Evolutionary conservation across 768 basidiomycete genomes (phyloP).

Genomic region (Boletus insuetus): DNA sequence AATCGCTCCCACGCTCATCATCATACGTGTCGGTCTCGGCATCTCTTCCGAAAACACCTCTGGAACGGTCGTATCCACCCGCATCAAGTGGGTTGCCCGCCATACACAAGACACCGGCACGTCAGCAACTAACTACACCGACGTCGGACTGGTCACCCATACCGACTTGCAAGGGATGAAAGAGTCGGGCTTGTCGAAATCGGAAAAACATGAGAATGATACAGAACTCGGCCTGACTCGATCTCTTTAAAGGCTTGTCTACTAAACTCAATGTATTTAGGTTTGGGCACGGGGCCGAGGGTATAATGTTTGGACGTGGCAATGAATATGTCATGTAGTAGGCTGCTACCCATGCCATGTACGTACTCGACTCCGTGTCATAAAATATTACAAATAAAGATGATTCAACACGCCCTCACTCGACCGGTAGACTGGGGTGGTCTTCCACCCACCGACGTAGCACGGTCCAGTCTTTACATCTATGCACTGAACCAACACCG

Average conservation of each 20-base stretch:
- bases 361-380: no score
- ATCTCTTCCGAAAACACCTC: constrained; percentile 26
- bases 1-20: constrained; percentile 36
- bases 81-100: constrained; percentile 22
- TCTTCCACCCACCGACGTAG: constrained; percentile 29
- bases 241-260: no score
- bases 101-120: constrained; percentile 9
- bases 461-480: constrained; percentile 34
- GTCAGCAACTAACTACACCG: constrained; percentile 22
- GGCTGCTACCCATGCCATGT: no score
- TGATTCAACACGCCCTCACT: constrained; percentile 1
- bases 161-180: constrained; percentile 22
- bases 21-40: constrained; percentile 34
- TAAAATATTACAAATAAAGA: background rate
- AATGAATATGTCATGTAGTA: background rate
- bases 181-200: background rate
- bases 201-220: background rate
- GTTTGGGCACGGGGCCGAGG: background rate
- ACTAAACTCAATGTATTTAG: background rate
- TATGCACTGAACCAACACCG: constrained; percentile 31
- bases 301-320: background rate
- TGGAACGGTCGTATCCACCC: constrained; percentile 17
- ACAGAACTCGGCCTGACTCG: background rate
- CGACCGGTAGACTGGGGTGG: constrained; percentile 26
- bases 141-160: constrained; percentile 6